Evolutionary conservation across 2,329 filamentous ascomycete genomes (phyloP).

Genomic region (Cladophialophora chaetospira): DNA sequence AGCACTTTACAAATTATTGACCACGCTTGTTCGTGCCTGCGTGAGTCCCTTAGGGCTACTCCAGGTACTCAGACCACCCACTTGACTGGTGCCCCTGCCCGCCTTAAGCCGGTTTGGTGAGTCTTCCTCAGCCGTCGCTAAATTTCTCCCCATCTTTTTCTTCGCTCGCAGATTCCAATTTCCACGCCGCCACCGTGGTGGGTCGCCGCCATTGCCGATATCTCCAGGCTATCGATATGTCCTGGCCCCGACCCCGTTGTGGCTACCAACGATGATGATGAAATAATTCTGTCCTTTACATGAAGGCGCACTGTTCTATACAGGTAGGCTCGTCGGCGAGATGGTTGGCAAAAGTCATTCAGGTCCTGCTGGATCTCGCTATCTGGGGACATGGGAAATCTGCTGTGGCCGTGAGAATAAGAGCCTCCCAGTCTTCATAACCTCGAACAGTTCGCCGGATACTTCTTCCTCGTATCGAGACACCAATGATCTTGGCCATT

Average conservation of each 20-base stretch:
- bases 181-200: constrained; percentile 16
- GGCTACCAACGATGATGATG: not conserved
- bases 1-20: too few relatives aligned
- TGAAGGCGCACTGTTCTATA: not conserved
- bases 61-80: not conserved
- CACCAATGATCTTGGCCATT: not conserved
- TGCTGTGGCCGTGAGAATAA: too few relatives aligned
- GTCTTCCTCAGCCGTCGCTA: constrained; percentile 1
- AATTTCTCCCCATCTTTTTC: constrained; percentile 18
- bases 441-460: too few relatives aligned
- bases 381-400: too few relatives aligned
- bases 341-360: too few relatives aligned
- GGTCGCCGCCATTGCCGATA: constrained; percentile 5
- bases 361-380: too few relatives aligned
- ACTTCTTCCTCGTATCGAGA: too few relatives aligned
- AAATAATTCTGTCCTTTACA: not conserved
- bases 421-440: too few relatives aligned
- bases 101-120: not conserved
- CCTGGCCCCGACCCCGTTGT: not conserved
- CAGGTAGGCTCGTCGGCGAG: too few relatives aligned
- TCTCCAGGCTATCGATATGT: constrained; percentile 18
- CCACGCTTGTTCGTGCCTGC: not conserved
- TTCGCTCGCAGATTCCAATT: constrained; percentile 19
- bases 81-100: not conserved
- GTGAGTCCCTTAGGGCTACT: not conserved